Evolutionary conservation across 257 asterid species (phyloP).

Genomic region (Solanum chiquidenum): DNA sequence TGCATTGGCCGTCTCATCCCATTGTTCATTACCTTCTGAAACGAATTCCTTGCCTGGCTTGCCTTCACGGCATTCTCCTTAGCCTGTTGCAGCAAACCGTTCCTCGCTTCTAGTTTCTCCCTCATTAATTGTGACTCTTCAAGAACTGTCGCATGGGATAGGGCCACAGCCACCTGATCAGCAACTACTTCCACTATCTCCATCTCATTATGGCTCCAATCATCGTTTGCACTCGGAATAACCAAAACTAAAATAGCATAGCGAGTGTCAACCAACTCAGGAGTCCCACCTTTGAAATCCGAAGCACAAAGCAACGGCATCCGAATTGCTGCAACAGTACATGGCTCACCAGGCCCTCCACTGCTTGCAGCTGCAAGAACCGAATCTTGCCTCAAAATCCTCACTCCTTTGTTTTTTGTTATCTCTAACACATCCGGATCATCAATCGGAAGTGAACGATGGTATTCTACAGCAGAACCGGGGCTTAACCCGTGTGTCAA

Average conservation of each 20-base stretch:
- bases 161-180: slow-evolving; percentile 43
- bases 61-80: slow-evolving; percentile 36
- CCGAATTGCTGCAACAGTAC: slow-evolving; percentile 31
- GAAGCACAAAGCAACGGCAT: slow-evolving; percentile 30
- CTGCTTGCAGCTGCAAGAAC: slow-evolving; percentile 26
- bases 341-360: slow-evolving; percentile 16
- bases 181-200: slow-evolving; percentile 42
- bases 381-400: slow-evolving; percentile 24
- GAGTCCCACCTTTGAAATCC: slow-evolving; percentile 38
- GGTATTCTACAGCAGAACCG: slow-evolving; percentile 8
- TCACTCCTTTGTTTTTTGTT: slow-evolving; percentile 23
- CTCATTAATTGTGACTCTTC: slow-evolving; percentile 37
- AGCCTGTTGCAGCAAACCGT: slow-evolving; percentile 21
- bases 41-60: slow-evolving; percentile 26
- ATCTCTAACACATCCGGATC: slow-evolving; percentile 30
- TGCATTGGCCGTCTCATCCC: slow-evolving; percentile 45
- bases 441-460: slow-evolving; percentile 15
- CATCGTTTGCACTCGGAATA: slow-evolving; percentile 12
- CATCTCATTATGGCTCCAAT: slow-evolving; percentile 26
- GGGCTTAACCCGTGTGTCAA: slow-evolving; percentile 33
- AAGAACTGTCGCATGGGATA: slow-evolving; percentile 38
- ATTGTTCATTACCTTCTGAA: slow-evolving; percentile 35
- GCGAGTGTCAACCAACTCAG: slow-evolving; percentile 18
- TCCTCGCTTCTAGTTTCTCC: slow-evolving; percentile 23
- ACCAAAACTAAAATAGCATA: slow-evolving; percentile 32